These are phyloP conservation scores for Dothideomycetes sp. DNA, from an alignment of 2,329 filamentous ascomycete genomes.

Conservation along the genomic window DNA sequence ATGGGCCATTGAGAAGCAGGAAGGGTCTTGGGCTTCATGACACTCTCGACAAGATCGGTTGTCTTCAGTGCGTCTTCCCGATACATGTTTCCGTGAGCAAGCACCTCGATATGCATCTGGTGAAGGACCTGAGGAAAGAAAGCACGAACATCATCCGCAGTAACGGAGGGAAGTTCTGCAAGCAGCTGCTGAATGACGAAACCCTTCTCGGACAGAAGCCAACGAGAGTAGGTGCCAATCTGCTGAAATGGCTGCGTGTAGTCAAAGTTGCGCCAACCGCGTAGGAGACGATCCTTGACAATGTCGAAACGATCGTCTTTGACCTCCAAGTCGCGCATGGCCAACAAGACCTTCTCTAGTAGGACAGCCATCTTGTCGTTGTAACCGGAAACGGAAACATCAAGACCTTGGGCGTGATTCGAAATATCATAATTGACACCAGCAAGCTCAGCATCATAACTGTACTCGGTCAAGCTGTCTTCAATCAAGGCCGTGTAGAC, in stretches of 20 bases:
- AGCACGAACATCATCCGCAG: slow-evolving; percentile 58
- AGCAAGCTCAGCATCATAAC: slow-evolving; percentile 89
- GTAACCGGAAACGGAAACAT: slow-evolving; percentile 75
- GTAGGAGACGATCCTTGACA: slow-evolving; percentile 70
- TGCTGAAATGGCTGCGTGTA: slow-evolving; percentile 84
- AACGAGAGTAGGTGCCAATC: slow-evolving; percentile 70
- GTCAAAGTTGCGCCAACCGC: slow-evolving; percentile 76
- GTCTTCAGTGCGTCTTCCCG: slow-evolving; percentile 84
- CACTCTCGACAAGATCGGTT: slow-evolving; percentile 70
- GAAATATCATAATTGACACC: slow-evolving; percentile 75
- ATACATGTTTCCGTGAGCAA: slow-evolving; percentile 86
- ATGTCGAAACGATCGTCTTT: slow-evolving; percentile 83
- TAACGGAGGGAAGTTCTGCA: slow-evolving; percentile 64
- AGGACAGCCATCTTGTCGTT: slow-evolving; percentile 93
- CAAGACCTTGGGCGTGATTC: slow-evolving; percentile 61
- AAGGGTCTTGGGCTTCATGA: slow-evolving; percentile 61
- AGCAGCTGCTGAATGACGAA: slow-evolving; percentile 73
- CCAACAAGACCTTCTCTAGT: slow-evolving; percentile 75
- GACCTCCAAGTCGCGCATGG: slow-evolving; percentile 74
- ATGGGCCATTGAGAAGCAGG: slow-evolving; percentile 72
- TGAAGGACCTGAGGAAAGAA: slow-evolving; percentile 74
- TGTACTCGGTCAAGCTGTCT: slow-evolving; percentile 84
- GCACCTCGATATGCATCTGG: slow-evolving; percentile 77
- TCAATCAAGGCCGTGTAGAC: slow-evolving; percentile 78
- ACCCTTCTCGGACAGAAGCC: slow-evolving; percentile 64